A percentile compares a stretch with the other conserved stretches of the same genome.
Conservation (phyloP, 2,329 filamentous ascomycete species). For the Hymenoscyphus repandus region DNA sequence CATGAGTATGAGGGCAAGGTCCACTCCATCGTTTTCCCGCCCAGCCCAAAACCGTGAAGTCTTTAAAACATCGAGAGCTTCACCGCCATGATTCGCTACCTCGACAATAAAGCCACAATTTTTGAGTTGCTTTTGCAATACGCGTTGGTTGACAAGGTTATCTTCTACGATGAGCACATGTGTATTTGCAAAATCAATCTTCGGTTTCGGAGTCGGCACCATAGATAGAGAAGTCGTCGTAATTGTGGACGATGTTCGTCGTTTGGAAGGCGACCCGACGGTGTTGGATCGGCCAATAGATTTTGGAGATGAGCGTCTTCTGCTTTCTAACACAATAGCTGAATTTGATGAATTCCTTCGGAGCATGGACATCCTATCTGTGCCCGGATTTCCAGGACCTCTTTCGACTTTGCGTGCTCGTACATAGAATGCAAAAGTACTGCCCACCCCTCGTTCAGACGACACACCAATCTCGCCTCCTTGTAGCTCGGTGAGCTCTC, state of each 20-base stretch:
- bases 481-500: slow-evolving; percentile 72
- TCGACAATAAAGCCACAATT: slow-evolving; percentile 55
- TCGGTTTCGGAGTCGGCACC: background rate
- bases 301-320: slow-evolving; percentile 19
- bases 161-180: slow-evolving; percentile 64
- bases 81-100: slow-evolving; percentile 60
- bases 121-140: slow-evolving; percentile 56
- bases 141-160: slow-evolving; percentile 62
- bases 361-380: slow-evolving; percentile 13
- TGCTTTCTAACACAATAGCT: slow-evolving; percentile 19
- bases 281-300: slow-evolving; percentile 16
- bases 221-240: slow-evolving; percentile 1
- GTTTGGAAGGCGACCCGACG: slow-evolving; percentile 4
- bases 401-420: slow-evolving; percentile 20
- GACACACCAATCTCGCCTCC: slow-evolving; percentile 75
- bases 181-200: slow-evolving; percentile 19
- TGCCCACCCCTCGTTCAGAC: slow-evolving; percentile 61
- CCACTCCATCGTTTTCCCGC: slow-evolving; percentile 36
- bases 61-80: slow-evolving; percentile 54
- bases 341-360: slow-evolving; percentile 17
- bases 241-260: background rate
- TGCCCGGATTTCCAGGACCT: slow-evolving; percentile 25
- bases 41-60: slow-evolving; percentile 52
- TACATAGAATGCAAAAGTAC: slow-evolving; percentile 71
- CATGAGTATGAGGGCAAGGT: slow-evolving; percentile 68